These are phyloP conservation scores for Bruguiera parviflora DNA, from an alignment of 345 rosid species.

Conservation along the genomic window DNA sequence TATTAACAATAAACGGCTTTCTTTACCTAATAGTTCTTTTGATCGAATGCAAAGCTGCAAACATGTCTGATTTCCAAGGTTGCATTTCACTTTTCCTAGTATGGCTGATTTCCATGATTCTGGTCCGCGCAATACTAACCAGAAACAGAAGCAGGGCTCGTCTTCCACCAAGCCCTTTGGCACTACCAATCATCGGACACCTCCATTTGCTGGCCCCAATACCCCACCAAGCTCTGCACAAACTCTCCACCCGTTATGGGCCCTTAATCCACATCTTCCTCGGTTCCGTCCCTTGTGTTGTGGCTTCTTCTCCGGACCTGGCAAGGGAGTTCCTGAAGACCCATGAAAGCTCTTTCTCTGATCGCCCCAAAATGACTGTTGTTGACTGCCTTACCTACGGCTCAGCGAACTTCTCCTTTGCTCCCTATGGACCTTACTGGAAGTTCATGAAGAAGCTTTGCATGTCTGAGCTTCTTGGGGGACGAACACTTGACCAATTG, in stretches of 20 bases:
- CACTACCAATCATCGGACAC: slow-evolving; percentile 59
- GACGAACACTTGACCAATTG: slow-evolving; percentile 33
- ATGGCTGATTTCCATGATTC: slow-evolving; percentile 39
- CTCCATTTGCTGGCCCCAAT: slow-evolving; percentile 56
- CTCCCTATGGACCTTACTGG: slow-evolving; percentile 60
- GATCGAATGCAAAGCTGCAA: background rate
- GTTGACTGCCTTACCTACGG: slow-evolving; percentile 54
- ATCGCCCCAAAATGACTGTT: slow-evolving; percentile 32
- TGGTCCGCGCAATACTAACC: slow-evolving; percentile 26
- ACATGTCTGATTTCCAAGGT: slow-evolving; percentile 32
- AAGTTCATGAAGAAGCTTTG: slow-evolving; percentile 65
- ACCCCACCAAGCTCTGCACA: slow-evolving; percentile 61
- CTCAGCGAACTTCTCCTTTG: slow-evolving; percentile 46
- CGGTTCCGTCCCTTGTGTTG: slow-evolving; percentile 50
- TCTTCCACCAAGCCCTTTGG: slow-evolving; percentile 49
- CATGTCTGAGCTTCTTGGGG: slow-evolving; percentile 46
- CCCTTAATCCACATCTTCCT: slow-evolving; percentile 52
- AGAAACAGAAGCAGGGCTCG: slow-evolving; percentile 9
- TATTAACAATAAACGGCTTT: too few relatives aligned
- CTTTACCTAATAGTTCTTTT: too few relatives aligned
- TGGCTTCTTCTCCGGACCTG: slow-evolving; percentile 55
- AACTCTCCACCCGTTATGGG: slow-evolving; percentile 49
- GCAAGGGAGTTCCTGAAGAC: slow-evolving; percentile 68
- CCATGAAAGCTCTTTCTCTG: slow-evolving; percentile 44
- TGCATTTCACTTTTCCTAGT: slow-evolving; percentile 34